phyloP scores from a whole-genome alignment of 2,329 filamentous ascomycete genomes.

The Tolypocladium sp. region DNA sequence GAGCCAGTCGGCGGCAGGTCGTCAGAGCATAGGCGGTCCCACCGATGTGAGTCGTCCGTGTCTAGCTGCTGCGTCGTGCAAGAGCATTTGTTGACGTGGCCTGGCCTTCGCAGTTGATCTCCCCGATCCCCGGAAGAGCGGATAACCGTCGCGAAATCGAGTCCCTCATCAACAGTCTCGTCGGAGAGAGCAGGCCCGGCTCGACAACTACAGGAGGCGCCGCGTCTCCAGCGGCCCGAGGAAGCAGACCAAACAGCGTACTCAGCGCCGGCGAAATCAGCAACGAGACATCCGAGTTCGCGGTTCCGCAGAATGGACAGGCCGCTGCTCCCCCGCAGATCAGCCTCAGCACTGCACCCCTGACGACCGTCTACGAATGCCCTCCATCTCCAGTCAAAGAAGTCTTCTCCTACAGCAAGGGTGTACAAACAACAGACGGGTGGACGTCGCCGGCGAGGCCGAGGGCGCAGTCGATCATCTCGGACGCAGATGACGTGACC shows the following conservation, averaged over 20 bases:
- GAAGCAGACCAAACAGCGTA: constrained; percentile 79
- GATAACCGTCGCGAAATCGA: constrained; percentile 72
- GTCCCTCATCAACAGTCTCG: constrained; percentile 71
- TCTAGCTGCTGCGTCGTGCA: background rate
- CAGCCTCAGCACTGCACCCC: constrained; percentile 62
- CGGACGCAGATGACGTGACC: constrained; percentile 52
- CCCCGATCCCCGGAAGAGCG: constrained; percentile 60
- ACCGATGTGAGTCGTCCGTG: constrained; percentile 53
- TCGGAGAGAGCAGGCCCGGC: constrained; percentile 66
- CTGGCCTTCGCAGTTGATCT: constrained; percentile 35
- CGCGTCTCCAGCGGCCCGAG: constrained; percentile 56
- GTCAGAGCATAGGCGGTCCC: constrained; percentile 58
- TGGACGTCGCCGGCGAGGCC: constrained; percentile 50
- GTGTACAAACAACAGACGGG: constrained; percentile 79
- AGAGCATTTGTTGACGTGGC: background rate
- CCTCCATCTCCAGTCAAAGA: constrained; percentile 70
- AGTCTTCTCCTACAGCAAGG: constrained; percentile 93
- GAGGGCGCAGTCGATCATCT: constrained; percentile 28
- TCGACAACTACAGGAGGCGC: constrained; percentile 56
- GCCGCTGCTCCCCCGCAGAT: constrained; percentile 41
- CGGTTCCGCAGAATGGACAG: constrained; percentile 35
- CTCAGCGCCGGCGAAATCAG: constrained; percentile 75
- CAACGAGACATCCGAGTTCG: constrained; percentile 58
- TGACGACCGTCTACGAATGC: constrained; percentile 73
- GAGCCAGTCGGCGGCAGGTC: constrained; percentile 61